phyloP scores from a whole-genome alignment of 2,329 filamentous ascomycete genomes.

The Zarea fungicola region DNA sequence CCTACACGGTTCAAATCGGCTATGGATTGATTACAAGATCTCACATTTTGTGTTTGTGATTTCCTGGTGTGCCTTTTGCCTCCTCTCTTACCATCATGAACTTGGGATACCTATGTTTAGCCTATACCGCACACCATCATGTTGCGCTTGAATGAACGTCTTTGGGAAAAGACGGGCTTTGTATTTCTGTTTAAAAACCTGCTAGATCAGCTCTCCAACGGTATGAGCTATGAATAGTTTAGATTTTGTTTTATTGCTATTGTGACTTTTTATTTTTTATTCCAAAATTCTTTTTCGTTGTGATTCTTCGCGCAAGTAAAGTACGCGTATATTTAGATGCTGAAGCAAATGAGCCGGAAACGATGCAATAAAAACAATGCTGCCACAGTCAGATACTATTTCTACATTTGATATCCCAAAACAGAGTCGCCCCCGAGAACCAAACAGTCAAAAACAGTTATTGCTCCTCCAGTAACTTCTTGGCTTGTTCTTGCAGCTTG shows the following conservation, averaged over 20 bases:
- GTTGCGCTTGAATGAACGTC: not conserved
- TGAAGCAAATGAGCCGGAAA: too few relatives aligned
- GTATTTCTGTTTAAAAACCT: conserved; percentile 9
- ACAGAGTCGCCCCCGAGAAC: too few relatives aligned
- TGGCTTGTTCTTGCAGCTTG: conserved; percentile 65
- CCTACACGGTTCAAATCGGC: not conserved
- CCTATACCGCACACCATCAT: not conserved
- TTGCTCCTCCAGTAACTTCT: conserved; percentile 25
- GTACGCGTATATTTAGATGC: too few relatives aligned
- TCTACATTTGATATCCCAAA: too few relatives aligned
- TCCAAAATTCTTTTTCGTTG: not conserved
- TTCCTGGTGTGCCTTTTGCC: not conserved
- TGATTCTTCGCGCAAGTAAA: too few relatives aligned
- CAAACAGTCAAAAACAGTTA: not conserved
- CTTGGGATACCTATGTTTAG: conserved; percentile 11
- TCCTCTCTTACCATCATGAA: not conserved
- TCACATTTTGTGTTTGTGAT: not conserved
- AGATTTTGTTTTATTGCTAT: not conserved
- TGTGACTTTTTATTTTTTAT: not conserved
- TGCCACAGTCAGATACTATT: not conserved
- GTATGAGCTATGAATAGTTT: conserved; percentile 12
- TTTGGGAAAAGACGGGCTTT: not conserved
- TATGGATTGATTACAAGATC: not conserved
- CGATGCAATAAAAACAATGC: not conserved
- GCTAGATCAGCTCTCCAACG: conserved; percentile 10